Percentiles rank a stretch among this genome's conserved stretches.
Evolutionary conservation across 352 stramenopile species (phyloP).

Genomic region (Globisporangium radiosum): DNA sequence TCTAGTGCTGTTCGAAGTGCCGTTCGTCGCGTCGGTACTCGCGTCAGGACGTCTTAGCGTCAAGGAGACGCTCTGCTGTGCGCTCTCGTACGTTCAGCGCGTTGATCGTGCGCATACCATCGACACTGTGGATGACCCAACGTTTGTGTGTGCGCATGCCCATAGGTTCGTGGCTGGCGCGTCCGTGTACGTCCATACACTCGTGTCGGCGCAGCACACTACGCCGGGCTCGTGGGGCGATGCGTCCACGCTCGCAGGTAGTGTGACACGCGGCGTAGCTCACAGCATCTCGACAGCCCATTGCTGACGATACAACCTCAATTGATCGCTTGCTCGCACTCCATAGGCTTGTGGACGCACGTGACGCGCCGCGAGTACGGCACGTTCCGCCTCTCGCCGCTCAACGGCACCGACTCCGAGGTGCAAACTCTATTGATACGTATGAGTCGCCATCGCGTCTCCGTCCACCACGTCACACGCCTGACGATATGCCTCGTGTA

Average conservation of each 20-base stretch:
- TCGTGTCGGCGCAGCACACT: slow-evolving; percentile 19
- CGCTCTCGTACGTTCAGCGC: slow-evolving; percentile 15
- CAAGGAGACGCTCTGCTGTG: slow-evolving; percentile 16
- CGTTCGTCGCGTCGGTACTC: slow-evolving; percentile 66
- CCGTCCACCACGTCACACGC: too few species aligned
- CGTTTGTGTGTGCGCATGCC: too few species aligned
- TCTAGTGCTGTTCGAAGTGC: slow-evolving; percentile 81
- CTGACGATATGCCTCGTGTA: too few species aligned
- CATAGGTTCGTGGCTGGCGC: slow-evolving; percentile 28
- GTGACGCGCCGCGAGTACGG: slow-evolving; percentile 87
- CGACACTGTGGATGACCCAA: too few species aligned
- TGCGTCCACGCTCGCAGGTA: slow-evolving; percentile 61
- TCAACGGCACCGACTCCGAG: slow-evolving; percentile 25
- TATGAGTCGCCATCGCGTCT: too few species aligned
- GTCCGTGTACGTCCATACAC: slow-evolving; percentile 25
- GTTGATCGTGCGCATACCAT: too few species aligned
- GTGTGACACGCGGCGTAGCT: background rate
- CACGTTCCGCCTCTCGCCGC: slow-evolving; percentile 86
- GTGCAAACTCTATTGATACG: slow-evolving; percentile 7
- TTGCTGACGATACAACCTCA: background rate
- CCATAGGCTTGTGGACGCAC: slow-evolving; percentile 45
- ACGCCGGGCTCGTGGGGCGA: slow-evolving; percentile 88
- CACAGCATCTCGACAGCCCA: background rate
- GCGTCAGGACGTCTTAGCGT: slow-evolving; percentile 14
- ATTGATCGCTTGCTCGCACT: background rate